Evolutionary conservation across 2,329 filamentous ascomycete genomes (phyloP), one percentile per base, ranked within the genome.

Genomic region (Exophiala alcalophila): DNA sequence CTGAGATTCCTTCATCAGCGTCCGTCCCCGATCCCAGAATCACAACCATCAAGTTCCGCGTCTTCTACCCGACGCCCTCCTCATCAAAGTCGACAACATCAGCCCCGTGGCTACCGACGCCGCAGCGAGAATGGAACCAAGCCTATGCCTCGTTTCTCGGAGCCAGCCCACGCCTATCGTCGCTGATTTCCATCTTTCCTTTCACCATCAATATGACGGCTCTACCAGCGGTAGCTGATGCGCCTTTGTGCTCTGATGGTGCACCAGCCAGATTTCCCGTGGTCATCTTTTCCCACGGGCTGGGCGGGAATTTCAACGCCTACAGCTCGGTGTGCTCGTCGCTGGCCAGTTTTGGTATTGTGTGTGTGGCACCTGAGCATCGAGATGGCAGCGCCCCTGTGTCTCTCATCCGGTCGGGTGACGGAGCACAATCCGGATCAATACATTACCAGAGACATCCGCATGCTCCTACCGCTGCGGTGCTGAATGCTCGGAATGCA

Each of bases 261-360:
- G 69, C 45, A 58, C 78, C 45, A 57, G 67, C 8, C 66, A 70
- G 79, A 67, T 92, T 86, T 83, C 87, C 88, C 0, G 84, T 87
- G 0, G 81, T 88, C 69, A 72, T 94, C 50, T 94, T 94, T 65
- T 92, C 86, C 1, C 88, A 94, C 60, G 88, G 88, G 1, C 72
- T 94, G 1, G 88, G 85, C 25, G 88, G 88, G 25, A 83, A 79
- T 47, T 77, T 86, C 53, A 92, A 92, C 57, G 80, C 86, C 8
- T 94, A 94, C 67, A 91, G 86, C n/a, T 83, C 90, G 58, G 68
- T 94, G 16, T 83, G 77, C 12, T 85, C 85, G 11, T 86, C 85
- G 0, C 67, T 94, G 19, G 85, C 88, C 4, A 88, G 84, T 14
- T 82, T 92, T 57, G 88, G 88, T 27, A 73, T 90, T 15, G 79